phyloP scores from a whole-genome alignment of 2,329 filamentous ascomycete species.

The Huntiella savannae region DNA sequence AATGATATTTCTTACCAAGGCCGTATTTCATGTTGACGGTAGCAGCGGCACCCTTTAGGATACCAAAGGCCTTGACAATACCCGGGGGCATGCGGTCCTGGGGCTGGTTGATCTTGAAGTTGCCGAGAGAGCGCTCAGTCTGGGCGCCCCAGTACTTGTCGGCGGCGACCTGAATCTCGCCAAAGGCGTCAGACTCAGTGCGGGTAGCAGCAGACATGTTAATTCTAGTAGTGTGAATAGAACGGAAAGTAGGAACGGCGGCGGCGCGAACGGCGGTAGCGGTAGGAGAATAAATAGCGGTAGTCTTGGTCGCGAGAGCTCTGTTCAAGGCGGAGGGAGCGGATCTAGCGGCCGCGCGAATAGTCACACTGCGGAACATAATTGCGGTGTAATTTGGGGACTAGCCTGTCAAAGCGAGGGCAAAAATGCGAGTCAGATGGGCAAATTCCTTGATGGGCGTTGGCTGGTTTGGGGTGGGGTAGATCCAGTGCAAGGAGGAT shows the following conservation, averaged over 20 bases:
- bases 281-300: constrained; percentile 2
- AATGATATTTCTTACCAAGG: constrained; percentile 37
- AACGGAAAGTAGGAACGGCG: constrained; percentile 9
- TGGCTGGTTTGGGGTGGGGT: constrained; percentile 4
- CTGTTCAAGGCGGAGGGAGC: neutral
- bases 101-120: constrained; percentile 98
- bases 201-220: constrained; percentile 36
- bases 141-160: constrained; percentile 99
- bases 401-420: constrained; percentile 5
- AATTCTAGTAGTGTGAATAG: constrained; percentile 25
- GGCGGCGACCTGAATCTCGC: constrained; percentile 75
- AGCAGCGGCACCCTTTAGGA: constrained; percentile 90
- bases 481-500: neutral
- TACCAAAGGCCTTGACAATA: constrained; percentile 83
- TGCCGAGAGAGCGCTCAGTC: constrained; percentile 86
- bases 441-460: constrained; percentile 2
- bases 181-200: constrained; percentile 93
- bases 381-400: constrained; percentile 7
- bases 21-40: constrained; percentile 91
- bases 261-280: constrained; percentile 1
- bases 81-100: constrained; percentile 95
- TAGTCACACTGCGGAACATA: constrained; percentile 11
- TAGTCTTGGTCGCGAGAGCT: neutral
- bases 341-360: constrained; percentile 7
- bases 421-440: constrained; percentile 5